phyloP scores from a whole-genome alignment of 2,329 filamentous ascomycete genomes.

The Diaporthe aspalathi region DNA sequence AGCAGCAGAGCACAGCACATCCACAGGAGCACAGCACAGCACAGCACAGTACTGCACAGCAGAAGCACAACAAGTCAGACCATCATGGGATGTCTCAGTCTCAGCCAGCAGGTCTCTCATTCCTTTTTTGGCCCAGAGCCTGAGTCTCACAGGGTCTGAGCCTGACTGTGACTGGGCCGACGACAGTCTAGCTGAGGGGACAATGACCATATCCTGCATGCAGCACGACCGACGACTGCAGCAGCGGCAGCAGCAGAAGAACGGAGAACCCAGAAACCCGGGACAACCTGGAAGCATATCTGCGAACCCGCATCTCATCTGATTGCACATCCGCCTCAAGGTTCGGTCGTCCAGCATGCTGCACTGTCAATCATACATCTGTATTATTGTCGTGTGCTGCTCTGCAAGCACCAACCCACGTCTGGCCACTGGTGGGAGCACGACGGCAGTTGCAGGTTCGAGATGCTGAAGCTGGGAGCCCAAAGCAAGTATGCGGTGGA shows the following conservation, averaged over 20 bases:
- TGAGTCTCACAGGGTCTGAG: slow-evolving; percentile 8
- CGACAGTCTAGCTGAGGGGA: slow-evolving; percentile 21
- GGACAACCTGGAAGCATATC: slow-evolving; percentile 14
- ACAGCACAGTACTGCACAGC: not conserved
- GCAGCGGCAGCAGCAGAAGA: not conserved
- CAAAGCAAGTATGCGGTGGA: slow-evolving; percentile 14
- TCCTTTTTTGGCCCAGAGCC: not conserved
- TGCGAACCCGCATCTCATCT: slow-evolving; percentile 26
- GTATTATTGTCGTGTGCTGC: not conserved
- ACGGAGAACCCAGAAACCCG: slow-evolving; percentile 10
- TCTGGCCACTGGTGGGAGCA: slow-evolving; percentile 13
- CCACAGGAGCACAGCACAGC: not conserved
- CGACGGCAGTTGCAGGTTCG: slow-evolving; percentile 33
- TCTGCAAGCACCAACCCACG: slow-evolving; percentile 16
- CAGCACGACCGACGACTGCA: not conserved
- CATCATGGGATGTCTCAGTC: slow-evolving; percentile 21
- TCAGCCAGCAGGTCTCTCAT: slow-evolving; percentile 12
- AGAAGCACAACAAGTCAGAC: not conserved
- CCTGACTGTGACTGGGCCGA: not conserved
- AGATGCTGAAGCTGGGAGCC: not conserved
- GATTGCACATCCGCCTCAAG: not conserved
- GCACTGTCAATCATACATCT: slow-evolving; percentile 31
- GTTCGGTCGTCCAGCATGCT: slow-evolving; percentile 26
- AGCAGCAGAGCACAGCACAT: too few relatives aligned
- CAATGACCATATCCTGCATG: not conserved